A percentile compares a stretch with the other conserved stretches of the same genome.
Evolutionary conservation across 1,284 basidiomycete genomes (phyloP).

Genomic region (Tilletia horrida): DNA sequence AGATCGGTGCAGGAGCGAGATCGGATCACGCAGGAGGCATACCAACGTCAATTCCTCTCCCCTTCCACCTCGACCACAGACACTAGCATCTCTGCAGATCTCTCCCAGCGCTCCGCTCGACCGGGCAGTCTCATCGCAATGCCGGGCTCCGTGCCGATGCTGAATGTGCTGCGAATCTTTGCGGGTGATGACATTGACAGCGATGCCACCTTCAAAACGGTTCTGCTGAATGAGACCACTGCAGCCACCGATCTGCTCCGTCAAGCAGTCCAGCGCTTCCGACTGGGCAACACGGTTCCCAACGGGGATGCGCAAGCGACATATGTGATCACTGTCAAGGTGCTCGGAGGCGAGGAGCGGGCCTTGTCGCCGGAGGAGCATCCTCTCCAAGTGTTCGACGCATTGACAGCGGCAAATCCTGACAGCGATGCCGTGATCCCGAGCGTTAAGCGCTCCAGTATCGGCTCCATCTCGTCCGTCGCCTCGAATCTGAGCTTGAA

Average conservation of each 20-base stretch:
- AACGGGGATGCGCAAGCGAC: constrained; percentile 59
- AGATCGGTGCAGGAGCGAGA: constrained; percentile 43
- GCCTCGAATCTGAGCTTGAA: constrained; percentile 85
- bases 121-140: constrained; percentile 54
- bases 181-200: constrained; percentile 76
- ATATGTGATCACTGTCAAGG: constrained; percentile 88
- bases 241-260: constrained; percentile 76
- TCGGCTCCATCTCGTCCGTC: constrained; percentile 88
- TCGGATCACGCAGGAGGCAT: constrained; percentile 41
- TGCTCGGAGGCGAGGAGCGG: constrained; percentile 76
- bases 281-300: constrained; percentile 55
- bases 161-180: constrained; percentile 91
- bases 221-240: constrained; percentile 81
- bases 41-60: constrained; percentile 42
- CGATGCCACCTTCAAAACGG: constrained; percentile 96
- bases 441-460: constrained; percentile 78
- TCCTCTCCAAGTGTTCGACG: constrained; percentile 81
- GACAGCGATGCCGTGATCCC: constrained; percentile 61
- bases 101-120: constrained; percentile 22
- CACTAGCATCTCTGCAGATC: neutral
- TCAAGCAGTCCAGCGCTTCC: constrained; percentile 90
- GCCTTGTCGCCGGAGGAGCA: constrained; percentile 69
- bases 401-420: constrained; percentile 60
- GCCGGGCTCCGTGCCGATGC: constrained; percentile 66
- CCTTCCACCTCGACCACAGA: constrained; percentile 4